phyloP scores from a whole-genome alignment of 202 grass and related monocot genomes.

The Carex sylvatica region DNA sequence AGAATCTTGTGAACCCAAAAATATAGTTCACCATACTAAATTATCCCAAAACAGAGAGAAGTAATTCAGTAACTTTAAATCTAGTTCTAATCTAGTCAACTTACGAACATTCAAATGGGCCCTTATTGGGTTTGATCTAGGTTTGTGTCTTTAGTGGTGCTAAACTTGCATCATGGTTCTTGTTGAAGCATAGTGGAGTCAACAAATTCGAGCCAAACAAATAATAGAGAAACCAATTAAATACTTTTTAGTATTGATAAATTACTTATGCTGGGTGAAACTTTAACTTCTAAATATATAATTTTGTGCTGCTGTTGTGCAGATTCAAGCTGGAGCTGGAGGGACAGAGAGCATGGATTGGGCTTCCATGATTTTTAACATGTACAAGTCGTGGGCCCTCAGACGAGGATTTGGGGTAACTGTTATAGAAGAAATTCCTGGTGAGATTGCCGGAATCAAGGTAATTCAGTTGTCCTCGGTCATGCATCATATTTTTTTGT shows the following conservation, averaged over 20 bases:
- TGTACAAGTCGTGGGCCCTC: slow-evolving; percentile 86
- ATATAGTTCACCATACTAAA: not conserved
- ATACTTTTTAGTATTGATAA: not conserved
- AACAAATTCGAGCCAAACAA: not conserved
- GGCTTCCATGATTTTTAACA: slow-evolving; percentile 87
- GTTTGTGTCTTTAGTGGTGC: not conserved
- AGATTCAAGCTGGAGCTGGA: slow-evolving; percentile 94
- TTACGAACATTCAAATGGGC: not conserved
- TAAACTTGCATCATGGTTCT: not conserved
- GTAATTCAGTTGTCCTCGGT: slow-evolving; percentile 34
- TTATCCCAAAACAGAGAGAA: not conserved
- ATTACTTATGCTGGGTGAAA: not conserved
- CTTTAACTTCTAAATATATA: not conserved
- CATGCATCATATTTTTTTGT: not conserved
- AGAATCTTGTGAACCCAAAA: not conserved
- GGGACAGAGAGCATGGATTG: slow-evolving; percentile 97
- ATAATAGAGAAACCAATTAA: not conserved
- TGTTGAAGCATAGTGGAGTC: not conserved
- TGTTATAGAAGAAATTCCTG: slow-evolving; percentile 83
- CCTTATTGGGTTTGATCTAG: not conserved
- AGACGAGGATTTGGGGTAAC: slow-evolving; percentile 58
- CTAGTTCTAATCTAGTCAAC: not conserved
- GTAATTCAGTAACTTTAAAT: not conserved
- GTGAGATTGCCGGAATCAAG: slow-evolving; percentile 97
- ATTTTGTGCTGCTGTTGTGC: slow-evolving; percentile 1